Evolutionary conservation across 306 rosid species (phyloP).

Genomic region (Prunus dulcis): DNA sequence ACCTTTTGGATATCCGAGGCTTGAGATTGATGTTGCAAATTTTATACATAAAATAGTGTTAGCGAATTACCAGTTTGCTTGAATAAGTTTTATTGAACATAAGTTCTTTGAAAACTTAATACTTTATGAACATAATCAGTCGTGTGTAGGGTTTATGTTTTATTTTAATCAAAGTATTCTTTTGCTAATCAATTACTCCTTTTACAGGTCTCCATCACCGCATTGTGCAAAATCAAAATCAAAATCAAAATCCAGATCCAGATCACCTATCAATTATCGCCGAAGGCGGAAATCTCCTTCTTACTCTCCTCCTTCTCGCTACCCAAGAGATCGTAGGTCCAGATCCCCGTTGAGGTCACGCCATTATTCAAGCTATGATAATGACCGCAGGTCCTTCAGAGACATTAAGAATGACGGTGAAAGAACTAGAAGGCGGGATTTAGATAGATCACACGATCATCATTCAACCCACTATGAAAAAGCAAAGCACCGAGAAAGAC

Average conservation of each 20-base stretch:
- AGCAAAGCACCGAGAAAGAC: slow-evolving; percentile 57
- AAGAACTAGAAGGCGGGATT: slow-evolving; percentile 66
- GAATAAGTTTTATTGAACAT: neutral
- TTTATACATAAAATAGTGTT: neutral
- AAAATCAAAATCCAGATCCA: slow-evolving; percentile 69
- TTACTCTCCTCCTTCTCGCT: slow-evolving; percentile 68
- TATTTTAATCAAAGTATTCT: neutral
- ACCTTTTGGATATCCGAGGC: neutral
- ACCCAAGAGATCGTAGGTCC: slow-evolving; percentile 59
- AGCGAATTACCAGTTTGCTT: neutral
- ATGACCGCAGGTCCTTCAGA: slow-evolving; percentile 57
- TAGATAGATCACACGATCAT: slow-evolving; percentile 54
- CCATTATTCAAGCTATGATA: slow-evolving; percentile 49
- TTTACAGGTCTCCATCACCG: slow-evolving; percentile 72
- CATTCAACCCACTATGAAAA: slow-evolving; percentile 44
- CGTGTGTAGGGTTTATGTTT: neutral
- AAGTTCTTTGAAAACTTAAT: neutral
- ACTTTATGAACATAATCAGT: neutral
- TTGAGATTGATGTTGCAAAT: neutral
- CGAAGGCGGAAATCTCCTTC: slow-evolving; percentile 82
- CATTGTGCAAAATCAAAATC: slow-evolving; percentile 56
- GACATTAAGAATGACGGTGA: slow-evolving; percentile 62
- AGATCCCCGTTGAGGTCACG: slow-evolving; percentile 78
- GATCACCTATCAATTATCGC: slow-evolving; percentile 70
- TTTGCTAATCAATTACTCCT: slow-evolving; percentile 16